A percentile compares a stretch with the other conserved stretches of the same genome.
These are phyloP conservation scores for Parascedosporium putredinis DNA, from an alignment of 2,329 filamentous ascomycete genomes.

Conservation along the genomic window DNA sequence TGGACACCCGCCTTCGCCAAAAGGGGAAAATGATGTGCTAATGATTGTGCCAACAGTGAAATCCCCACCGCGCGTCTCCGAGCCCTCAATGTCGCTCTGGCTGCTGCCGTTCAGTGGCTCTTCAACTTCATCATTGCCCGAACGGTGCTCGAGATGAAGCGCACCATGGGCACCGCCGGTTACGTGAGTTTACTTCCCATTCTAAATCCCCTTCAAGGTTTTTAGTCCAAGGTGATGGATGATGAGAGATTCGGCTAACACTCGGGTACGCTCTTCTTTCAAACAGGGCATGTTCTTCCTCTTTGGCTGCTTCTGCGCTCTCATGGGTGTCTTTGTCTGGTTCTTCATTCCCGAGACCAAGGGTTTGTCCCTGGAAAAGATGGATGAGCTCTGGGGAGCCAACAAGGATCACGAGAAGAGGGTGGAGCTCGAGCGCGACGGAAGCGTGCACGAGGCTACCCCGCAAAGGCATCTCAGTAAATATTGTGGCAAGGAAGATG, in stretches of 20 bases:
- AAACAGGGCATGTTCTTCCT: conserved; percentile 54
- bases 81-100: conserved; percentile 57
- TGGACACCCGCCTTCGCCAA: too few relatives aligned
- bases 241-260: too few relatives aligned
- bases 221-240: too few relatives aligned
- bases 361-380: conserved; percentile 50
- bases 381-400: conserved; percentile 57
- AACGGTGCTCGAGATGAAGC: conserved; percentile 17
- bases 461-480: neutral
- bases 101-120: conserved; percentile 60
- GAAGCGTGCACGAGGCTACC: neutral
- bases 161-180: conserved; percentile 31
- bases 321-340: conserved; percentile 56
- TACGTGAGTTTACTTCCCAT: conserved; percentile 22
- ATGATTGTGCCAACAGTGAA: conserved; percentile 29
- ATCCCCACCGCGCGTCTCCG: conserved; percentile 58
- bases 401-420: conserved; percentile 25
- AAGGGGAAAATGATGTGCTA: neutral
- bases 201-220: conserved; percentile 7
- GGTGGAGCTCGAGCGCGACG: neutral
- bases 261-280: neutral
- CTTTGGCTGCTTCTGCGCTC: conserved; percentile 54
- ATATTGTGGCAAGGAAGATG: neutral
- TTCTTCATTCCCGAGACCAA: conserved; percentile 64
- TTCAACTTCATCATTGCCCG: conserved; percentile 66